Evolutionary conservation across 768 basidiomycete species (phyloP).

Genomic region (Paxillus involutus): DNA sequence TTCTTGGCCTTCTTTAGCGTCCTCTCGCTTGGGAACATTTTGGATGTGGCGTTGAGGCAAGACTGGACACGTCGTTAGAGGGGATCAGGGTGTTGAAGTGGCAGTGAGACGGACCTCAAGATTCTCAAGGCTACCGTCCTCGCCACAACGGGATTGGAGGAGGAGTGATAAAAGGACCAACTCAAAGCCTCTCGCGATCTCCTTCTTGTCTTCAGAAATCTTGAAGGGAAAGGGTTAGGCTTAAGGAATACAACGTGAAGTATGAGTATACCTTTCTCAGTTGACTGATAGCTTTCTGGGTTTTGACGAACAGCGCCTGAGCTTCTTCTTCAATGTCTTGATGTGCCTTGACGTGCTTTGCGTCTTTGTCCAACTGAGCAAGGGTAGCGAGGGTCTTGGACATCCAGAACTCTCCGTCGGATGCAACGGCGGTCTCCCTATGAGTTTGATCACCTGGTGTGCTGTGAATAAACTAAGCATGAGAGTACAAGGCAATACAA

Average conservation of each 20-base stretch:
- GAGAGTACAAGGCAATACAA: constrained; percentile 7
- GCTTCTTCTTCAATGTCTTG: constrained; percentile 58
- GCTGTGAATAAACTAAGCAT: constrained; percentile 2
- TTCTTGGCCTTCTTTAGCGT: constrained; percentile 43
- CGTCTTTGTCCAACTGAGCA: constrained; percentile 57
- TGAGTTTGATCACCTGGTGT: constrained; percentile 43
- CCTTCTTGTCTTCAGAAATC: constrained; percentile 15
- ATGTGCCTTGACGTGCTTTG: constrained; percentile 61
- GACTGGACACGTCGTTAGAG: constrained; percentile 39
- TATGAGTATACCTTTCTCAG: constrained; percentile 43
- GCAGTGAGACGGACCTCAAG: constrained; percentile 54
- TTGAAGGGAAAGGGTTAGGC: constrained; percentile 2
- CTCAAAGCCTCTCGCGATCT: constrained; percentile 59
- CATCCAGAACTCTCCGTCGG: constrained; percentile 81
- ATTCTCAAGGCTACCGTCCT: constrained; percentile 50
- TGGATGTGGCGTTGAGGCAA: constrained; percentile 56
- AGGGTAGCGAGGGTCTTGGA: constrained; percentile 61
- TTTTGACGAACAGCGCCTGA: constrained; percentile 42
- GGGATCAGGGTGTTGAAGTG: neutral
- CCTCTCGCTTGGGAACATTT: constrained; percentile 46
- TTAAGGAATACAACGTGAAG: neutral
- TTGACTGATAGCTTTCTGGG: constrained; percentile 39
- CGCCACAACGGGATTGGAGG: constrained; percentile 70
- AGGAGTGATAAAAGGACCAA: constrained; percentile 70
- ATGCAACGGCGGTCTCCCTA: constrained; percentile 60